Conservation (phyloP, 2,329 filamentous ascomycete genomes). For the Scytalidium lignicola region DNA sequence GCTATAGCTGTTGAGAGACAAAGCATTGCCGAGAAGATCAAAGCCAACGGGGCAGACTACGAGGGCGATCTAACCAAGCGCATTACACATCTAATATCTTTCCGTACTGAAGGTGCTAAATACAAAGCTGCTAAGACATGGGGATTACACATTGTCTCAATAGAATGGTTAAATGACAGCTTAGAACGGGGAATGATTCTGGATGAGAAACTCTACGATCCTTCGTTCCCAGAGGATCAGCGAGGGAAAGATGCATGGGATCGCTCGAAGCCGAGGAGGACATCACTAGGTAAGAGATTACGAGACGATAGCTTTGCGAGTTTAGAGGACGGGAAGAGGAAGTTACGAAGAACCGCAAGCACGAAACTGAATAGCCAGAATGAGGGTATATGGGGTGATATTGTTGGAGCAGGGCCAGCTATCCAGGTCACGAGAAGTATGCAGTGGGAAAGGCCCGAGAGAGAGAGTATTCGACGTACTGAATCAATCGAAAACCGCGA, state of each 20-base stretch:
- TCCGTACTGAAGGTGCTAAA: conserved; percentile 76
- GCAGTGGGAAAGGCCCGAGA: conserved; percentile 18
- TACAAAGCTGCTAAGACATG: conserved; percentile 83
- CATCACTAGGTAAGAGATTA: conserved; percentile 52
- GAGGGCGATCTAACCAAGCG: conserved; percentile 79
- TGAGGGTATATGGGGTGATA: conserved; percentile 85
- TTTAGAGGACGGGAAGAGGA: conserved; percentile 61
- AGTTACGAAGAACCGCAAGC: conserved; percentile 83
- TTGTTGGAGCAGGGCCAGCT: conserved; percentile 50
- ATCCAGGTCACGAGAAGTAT: conserved; percentile 23
- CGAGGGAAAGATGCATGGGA: conserved; percentile 77
- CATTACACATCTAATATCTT: conserved; percentile 84
- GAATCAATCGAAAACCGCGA: not conserved
- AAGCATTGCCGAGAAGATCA: conserved; percentile 56
- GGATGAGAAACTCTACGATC: conserved; percentile 81
- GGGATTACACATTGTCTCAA: conserved; percentile 71
- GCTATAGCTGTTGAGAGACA: conserved; percentile 57
- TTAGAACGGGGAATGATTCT: conserved; percentile 83
- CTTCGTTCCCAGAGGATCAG: conserved; percentile 60
- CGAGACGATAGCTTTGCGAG: conserved; percentile 42
- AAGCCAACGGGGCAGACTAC: conserved; percentile 76
- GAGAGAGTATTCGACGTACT: not conserved
- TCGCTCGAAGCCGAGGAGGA: conserved; percentile 41
- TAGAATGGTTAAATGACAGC: conserved; percentile 83
- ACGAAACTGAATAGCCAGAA: conserved; percentile 75